A percentile compares a stretch with the other conserved stretches of the same genome.
phyloP scores from a whole-genome alignment of 192 early-diverging fungal genomes.

The Entrophospora sp. region DNA sequence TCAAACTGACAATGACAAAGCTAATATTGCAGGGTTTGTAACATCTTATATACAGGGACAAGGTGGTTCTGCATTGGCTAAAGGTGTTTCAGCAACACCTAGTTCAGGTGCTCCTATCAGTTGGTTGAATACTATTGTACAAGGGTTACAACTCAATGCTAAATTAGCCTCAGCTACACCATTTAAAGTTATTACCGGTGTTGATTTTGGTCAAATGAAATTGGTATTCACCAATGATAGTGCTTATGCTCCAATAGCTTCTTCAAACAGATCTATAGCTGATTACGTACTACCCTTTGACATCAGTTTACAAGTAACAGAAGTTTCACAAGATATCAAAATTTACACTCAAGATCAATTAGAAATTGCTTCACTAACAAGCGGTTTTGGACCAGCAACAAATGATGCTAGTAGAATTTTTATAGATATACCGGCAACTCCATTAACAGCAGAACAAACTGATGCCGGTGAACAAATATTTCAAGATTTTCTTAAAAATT shows the following conservation, averaged over 20 bases:
- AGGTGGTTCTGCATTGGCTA: constrained; percentile 33
- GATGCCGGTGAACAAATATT: constrained; percentile 29
- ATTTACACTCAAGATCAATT: constrained; percentile 19
- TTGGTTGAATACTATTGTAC: constrained; percentile 25
- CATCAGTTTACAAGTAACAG: constrained; percentile 29
- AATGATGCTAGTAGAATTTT: constrained; percentile 27
- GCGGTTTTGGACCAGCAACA: constrained; percentile 25
- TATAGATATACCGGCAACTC: constrained; percentile 31
- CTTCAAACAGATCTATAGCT: constrained; percentile 30
- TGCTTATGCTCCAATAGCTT: constrained; percentile 31
- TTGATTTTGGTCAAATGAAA: constrained; percentile 39
- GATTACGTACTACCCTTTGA: constrained; percentile 40
- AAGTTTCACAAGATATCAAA: constrained; percentile 25
- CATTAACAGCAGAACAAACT: no score
- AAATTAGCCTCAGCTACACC: background rate
- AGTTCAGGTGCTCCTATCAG: constrained; percentile 22
- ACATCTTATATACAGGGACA: constrained; percentile 34
- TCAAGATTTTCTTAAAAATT: constrained; percentile 30
- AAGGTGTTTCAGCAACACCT: constrained; percentile 34
- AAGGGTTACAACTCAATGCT: background rate
- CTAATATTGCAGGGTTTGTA: constrained; percentile 17
- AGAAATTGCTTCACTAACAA: constrained; percentile 30
- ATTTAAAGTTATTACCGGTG: constrained; percentile 36
- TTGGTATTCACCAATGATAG: constrained; percentile 29
- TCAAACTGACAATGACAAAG: constrained; percentile 1